Evolutionary conservation across 768 basidiomycete genomes (phyloP).

Genomic region (Pleurotus ostreatus): DNA sequence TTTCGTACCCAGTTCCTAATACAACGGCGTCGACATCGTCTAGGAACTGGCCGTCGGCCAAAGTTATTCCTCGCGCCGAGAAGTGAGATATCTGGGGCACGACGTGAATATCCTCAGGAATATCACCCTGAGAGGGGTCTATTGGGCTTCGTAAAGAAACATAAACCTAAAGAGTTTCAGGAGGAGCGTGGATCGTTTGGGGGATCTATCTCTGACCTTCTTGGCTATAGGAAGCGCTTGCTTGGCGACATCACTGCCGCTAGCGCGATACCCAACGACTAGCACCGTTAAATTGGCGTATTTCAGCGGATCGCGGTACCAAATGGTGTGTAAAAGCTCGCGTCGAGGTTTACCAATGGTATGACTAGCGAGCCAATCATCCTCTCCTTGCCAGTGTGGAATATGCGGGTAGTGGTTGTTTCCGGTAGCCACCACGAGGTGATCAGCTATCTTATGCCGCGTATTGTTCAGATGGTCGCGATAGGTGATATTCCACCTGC

Average conservation of each 20-base stretch:
- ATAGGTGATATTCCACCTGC: conserved; percentile 42
- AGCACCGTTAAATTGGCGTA: conserved; percentile 42
- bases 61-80: conserved; percentile 37
- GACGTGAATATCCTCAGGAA: conserved; percentile 20
- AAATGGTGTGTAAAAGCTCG: conserved; percentile 48
- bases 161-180: neutral
- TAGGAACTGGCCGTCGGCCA: conserved; percentile 39
- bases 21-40: conserved; percentile 41
- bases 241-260: conserved; percentile 42
- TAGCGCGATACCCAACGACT: conserved; percentile 42
- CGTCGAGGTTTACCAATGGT: conserved; percentile 19
- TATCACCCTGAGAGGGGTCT: conserved; percentile 11
- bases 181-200: neutral
- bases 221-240: conserved; percentile 36
- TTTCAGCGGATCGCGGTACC: conserved; percentile 42
- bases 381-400: conserved; percentile 41
- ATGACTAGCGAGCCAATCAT: conserved; percentile 39
- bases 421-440: conserved; percentile 53
- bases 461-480: conserved; percentile 17
- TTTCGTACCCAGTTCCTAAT: conserved; percentile 53
- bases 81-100: conserved; percentile 49
- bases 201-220: conserved; percentile 28
- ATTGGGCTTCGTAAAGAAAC: conserved; percentile 25
- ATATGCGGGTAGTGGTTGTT: conserved; percentile 50
- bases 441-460: conserved; percentile 36